Evolutionary conservation across 257 asterid species (phyloP).

Genomic region (Nicotiana paniculata): DNA sequence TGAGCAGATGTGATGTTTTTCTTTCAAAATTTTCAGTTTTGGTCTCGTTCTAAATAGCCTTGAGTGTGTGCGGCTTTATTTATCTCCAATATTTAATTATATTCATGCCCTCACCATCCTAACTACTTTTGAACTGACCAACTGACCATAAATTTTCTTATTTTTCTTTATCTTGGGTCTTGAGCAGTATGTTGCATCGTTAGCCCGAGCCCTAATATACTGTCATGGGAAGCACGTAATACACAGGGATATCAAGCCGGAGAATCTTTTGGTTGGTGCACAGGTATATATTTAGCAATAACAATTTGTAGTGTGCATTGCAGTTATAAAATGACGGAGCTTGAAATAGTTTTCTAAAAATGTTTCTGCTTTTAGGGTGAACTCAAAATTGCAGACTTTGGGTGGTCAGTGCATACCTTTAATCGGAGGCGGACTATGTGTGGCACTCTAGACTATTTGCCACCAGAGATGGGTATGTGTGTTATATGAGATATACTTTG

Average conservation of each 20-base stretch:
- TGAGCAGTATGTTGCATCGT: slow-evolving; percentile 79
- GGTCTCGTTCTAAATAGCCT: background rate
- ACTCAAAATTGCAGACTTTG: slow-evolving; percentile 92
- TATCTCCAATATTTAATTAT: background rate
- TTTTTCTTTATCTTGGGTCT: slow-evolving; percentile 7
- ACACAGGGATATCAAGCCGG: slow-evolving; percentile 95
- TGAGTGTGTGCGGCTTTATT: background rate
- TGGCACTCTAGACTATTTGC: slow-evolving; percentile 95
- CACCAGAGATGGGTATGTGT: slow-evolving; percentile 96
- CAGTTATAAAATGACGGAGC: background rate
- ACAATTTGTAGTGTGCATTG: background rate
- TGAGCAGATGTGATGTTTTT: background rate
- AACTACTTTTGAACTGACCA: slow-evolving; percentile 4
- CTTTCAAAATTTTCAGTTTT: background rate
- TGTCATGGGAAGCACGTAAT: slow-evolving; percentile 98
- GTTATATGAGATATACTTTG: background rate
- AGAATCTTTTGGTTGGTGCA: slow-evolving; percentile 90
- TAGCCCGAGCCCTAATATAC: slow-evolving; percentile 92
- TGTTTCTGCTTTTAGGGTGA: slow-evolving; percentile 58
- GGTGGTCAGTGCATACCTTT: slow-evolving; percentile 98
- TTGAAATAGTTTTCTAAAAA: background rate
- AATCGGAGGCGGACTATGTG: slow-evolving; percentile 96
- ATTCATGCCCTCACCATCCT: background rate
- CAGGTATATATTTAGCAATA: slow-evolving; percentile 35
- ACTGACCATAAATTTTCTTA: background rate